phyloP scores from a whole-genome alignment of 805 yeast species.

The Lipomyces yamanashiensis region DNA sequence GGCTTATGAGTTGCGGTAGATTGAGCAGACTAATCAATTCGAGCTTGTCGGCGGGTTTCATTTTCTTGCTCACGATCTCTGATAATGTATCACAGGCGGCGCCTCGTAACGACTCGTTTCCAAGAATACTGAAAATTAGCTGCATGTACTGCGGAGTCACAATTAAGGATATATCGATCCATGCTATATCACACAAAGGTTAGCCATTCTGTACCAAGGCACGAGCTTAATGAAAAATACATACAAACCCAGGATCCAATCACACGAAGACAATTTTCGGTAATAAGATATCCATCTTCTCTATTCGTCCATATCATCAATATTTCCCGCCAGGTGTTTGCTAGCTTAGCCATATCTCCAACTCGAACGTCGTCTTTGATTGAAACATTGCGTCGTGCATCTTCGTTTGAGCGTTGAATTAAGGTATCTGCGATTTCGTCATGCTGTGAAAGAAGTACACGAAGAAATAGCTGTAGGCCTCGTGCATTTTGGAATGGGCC shows the following conservation, averaged over 20 bases:
- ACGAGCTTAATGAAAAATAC: background rate
- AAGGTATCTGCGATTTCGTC: slow-evolving; percentile 93
- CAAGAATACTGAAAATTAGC: slow-evolving; percentile 63
- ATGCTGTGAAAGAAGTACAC: slow-evolving; percentile 77
- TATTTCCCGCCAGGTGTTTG: slow-evolving; percentile 69
- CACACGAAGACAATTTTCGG: slow-evolving; percentile 62
- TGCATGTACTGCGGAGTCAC: slow-evolving; percentile 63
- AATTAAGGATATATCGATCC: slow-evolving; percentile 86
- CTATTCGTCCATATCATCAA: slow-evolving; percentile 47
- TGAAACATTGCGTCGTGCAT: slow-evolving; percentile 64
- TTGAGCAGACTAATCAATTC: slow-evolving; percentile 71
- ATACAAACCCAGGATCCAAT: slow-evolving; percentile 79
- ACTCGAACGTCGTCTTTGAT: slow-evolving; percentile 83
- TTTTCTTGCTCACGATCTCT: slow-evolving; percentile 75
- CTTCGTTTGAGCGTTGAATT: slow-evolving; percentile 65
- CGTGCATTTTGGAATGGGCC: slow-evolving; percentile 46
- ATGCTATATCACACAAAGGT: slow-evolving; percentile 47
- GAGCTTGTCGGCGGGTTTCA: slow-evolving; percentile 73
- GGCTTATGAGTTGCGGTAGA: slow-evolving; percentile 59
- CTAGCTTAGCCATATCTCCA: slow-evolving; percentile 69
- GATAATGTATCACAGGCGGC: slow-evolving; percentile 60
- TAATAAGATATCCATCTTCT: slow-evolving; percentile 50
- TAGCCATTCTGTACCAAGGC: background rate
- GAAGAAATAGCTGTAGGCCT: slow-evolving; percentile 70
- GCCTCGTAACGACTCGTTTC: slow-evolving; percentile 50